These are phyloP conservation scores for Penicillium steckii DNA, from an alignment of 495 filamentous ascomycete species.

Conservation along the genomic window DNA sequence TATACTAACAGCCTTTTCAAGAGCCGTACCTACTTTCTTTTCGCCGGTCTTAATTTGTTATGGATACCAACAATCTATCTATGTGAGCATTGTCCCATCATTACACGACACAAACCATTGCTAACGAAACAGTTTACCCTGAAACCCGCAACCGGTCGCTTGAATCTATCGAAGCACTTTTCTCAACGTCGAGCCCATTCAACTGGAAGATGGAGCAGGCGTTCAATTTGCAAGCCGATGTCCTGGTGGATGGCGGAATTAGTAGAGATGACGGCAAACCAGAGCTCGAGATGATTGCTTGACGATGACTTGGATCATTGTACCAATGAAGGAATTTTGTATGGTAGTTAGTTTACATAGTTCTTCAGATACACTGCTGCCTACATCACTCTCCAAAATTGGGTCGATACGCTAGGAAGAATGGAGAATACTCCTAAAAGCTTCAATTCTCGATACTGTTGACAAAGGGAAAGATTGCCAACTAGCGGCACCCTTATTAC, in stretches of 20 bases:
- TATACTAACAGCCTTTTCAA: background rate
- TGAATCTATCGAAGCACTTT: conserved; percentile 57
- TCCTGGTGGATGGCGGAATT: conserved; percentile 24
- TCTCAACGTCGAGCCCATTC: conserved; percentile 37
- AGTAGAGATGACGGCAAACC: too few relatives aligned
- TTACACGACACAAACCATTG: background rate
- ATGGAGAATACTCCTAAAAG: too few relatives aligned
- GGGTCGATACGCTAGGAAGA: too few relatives aligned
- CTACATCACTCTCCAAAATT: too few relatives aligned
- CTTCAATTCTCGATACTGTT: too few relatives aligned
- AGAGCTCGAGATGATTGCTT: too few relatives aligned
- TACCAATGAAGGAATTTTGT: too few relatives aligned
- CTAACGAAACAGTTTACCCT: conserved; percentile 43
- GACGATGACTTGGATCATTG: too few relatives aligned
- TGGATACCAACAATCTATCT: conserved; percentile 52
- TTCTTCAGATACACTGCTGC: too few relatives aligned
- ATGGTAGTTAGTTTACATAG: too few relatives aligned
- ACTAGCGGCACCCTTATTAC: too few relatives aligned
- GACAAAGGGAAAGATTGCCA: too few relatives aligned
- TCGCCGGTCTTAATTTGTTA: conserved; percentile 51
- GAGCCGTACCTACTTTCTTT: conserved; percentile 53
- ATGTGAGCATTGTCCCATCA: conserved; percentile 17
- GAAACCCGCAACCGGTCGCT: conserved; percentile 56
- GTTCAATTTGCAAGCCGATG: conserved; percentile 33
- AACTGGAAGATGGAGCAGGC: conserved; percentile 39